phyloP scores from a whole-genome alignment of 2,329 filamentous ascomycete species.

The Aspergillus sp. region DNA sequence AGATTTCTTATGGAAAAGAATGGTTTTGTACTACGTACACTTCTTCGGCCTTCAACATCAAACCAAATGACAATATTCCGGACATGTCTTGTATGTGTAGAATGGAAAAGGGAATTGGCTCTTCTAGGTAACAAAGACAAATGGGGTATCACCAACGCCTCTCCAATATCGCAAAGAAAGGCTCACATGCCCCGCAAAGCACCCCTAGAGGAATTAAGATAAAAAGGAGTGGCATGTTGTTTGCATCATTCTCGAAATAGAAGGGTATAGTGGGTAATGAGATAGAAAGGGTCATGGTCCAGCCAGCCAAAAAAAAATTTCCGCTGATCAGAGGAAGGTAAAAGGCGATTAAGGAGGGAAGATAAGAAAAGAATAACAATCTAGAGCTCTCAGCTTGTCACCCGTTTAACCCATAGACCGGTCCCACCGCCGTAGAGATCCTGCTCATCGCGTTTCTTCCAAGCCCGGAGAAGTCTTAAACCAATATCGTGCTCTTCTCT shows the following conservation, averaged over 20 bases:
- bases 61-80: conserved; percentile 2
- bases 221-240: too few species aligned
- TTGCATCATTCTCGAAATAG: background rate
- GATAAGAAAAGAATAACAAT: conserved; percentile 2
- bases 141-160: conserved; percentile 1
- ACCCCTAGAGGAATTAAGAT: background rate
- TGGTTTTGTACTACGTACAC: too few species aligned
- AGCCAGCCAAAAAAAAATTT: conserved; percentile 5
- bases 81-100: conserved; percentile 3
- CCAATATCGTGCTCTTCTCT: conserved; percentile 74
- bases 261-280: conserved; percentile 1
- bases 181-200: background rate
- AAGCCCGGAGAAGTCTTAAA: conserved; percentile 64
- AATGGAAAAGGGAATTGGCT: conserved; percentile 2
- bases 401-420: conserved; percentile 69
- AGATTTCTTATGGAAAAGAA: too few species aligned
- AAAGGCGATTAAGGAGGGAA: conserved; percentile 1
- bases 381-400: conserved; percentile 51
- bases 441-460: conserved; percentile 66
- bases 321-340: conserved; percentile 1
- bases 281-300: conserved; percentile 3
- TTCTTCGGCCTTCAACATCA: too few species aligned
- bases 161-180: background rate
- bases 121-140: too few species aligned
- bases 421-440: conserved; percentile 43